Conservation (phyloP, 257 asterid genomes). For the Thymus mandschuricus region DNA sequence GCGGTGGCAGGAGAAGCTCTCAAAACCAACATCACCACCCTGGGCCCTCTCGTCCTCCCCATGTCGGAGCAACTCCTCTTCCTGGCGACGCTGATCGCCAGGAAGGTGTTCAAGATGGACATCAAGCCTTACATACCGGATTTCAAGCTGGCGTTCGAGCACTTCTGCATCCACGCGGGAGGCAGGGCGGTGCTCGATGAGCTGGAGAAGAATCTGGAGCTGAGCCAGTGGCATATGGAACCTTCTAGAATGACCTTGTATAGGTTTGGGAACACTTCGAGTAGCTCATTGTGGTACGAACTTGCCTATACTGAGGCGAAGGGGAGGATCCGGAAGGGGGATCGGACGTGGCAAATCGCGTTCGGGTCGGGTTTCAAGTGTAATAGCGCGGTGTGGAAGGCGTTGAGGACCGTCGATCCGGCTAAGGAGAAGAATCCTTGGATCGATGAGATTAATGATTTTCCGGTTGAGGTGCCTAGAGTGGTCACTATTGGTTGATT, state of each 20-base stretch:
- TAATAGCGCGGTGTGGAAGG: constrained; percentile 58
- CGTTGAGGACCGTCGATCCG: constrained; percentile 43
- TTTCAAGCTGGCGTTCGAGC: constrained; percentile 58
- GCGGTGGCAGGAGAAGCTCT: constrained; percentile 56
- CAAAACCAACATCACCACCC: constrained; percentile 48
- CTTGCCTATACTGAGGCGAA: constrained; percentile 52
- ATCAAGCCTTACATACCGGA: constrained; percentile 56
- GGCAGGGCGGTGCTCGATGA: constrained; percentile 58
- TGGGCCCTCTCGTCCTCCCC: constrained; percentile 69
- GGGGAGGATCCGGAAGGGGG: constrained; percentile 56
- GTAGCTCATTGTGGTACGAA: constrained; percentile 57
- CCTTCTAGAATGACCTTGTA: constrained; percentile 61
- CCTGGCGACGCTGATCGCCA: constrained; percentile 44
- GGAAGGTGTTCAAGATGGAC: constrained; percentile 47
- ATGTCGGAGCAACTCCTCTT: constrained; percentile 65
- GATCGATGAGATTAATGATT: constrained; percentile 51
- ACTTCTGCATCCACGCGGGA: constrained; percentile 56
- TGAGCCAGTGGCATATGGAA: constrained; percentile 51
- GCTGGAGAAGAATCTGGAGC: constrained; percentile 49
- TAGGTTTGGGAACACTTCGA: constrained; percentile 57
- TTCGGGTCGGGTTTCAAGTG: constrained; percentile 66
- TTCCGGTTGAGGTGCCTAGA: constrained; percentile 58
- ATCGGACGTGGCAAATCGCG: constrained; percentile 58
- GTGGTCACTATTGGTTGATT: constrained; percentile 34
- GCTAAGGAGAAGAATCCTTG: constrained; percentile 51